phyloP scores from a whole-genome alignment of 192 early-diverging fungal species.

The Mortierella hygrophila region DNA sequence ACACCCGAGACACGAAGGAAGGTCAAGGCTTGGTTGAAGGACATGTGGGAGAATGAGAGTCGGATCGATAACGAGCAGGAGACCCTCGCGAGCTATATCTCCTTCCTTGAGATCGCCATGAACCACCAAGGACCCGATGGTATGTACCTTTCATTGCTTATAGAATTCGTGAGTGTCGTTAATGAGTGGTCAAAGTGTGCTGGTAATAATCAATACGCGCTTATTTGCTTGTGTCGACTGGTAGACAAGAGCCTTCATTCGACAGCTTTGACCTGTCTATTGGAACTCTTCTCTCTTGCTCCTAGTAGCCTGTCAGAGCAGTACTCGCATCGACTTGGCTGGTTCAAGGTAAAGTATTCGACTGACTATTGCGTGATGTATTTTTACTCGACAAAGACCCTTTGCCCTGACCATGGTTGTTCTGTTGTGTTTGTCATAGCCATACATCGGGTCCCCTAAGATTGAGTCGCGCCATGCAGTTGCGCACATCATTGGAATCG shows the following conservation, averaged over 20 bases:
- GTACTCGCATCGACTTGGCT: constrained; percentile 63
- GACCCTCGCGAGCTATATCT: constrained; percentile 64
- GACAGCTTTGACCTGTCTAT: constrained; percentile 72
- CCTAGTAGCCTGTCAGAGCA: constrained; percentile 68
- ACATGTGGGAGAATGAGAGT: constrained; percentile 48
- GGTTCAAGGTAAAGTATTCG: constrained; percentile 52
- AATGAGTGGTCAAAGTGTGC: no score
- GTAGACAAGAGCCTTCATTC: constrained; percentile 73
- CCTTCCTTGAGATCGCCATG: constrained; percentile 71
- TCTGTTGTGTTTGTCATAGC: constrained; percentile 48
- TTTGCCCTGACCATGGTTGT: not conserved
- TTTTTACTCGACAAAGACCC: constrained; percentile 9
- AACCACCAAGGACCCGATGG: constrained; percentile 56
- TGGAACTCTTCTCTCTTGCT: constrained; percentile 78
- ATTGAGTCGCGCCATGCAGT: constrained; percentile 74
- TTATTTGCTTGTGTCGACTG: not conserved
- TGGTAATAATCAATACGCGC: not conserved
- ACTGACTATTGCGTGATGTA: constrained; percentile 3
- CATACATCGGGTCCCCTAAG: constrained; percentile 68
- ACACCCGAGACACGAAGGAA: constrained; percentile 29
- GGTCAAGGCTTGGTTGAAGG: constrained; percentile 50
- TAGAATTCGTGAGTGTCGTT: not conserved
- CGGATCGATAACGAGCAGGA: constrained; percentile 60
- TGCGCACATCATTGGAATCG: constrained; percentile 80
- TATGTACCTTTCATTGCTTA: not conserved